phyloP scores from a whole-genome alignment of 169 alveolate genomes.

The Cryptosporidium parvum region DNA sequence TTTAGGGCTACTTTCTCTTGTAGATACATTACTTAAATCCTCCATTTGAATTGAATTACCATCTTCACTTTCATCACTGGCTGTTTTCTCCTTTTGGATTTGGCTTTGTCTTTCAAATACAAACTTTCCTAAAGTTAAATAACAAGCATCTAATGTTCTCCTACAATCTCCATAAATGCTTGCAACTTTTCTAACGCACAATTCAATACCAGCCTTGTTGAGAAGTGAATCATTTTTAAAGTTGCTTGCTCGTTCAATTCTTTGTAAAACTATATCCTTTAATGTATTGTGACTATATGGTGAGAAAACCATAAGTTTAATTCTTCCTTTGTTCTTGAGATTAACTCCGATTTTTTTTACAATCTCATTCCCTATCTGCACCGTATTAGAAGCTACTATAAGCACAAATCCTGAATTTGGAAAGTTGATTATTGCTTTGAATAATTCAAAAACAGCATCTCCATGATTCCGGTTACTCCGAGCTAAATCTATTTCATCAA shows the following conservation, averaged over 20 bases:
- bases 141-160: slow-evolving; percentile 68
- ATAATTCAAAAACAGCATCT: slow-evolving; percentile 20
- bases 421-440: slow-evolving; percentile 27
- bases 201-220: slow-evolving; percentile 57
- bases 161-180: slow-evolving; percentile 71
- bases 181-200: slow-evolving; percentile 71
- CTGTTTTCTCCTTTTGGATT: background rate
- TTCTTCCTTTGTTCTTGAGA: background rate
- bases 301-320: slow-evolving; percentile 60
- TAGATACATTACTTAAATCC: slow-evolving; percentile 20
- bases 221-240: background rate
- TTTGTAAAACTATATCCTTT: slow-evolving; percentile 37
- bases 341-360: slow-evolving; percentile 20
- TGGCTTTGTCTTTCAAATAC: slow-evolving; percentile 15
- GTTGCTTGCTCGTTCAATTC: background rate
- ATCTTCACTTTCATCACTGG: slow-evolving; percentile 8
- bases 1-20: slow-evolving; percentile 53
- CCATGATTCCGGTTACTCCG: background rate
- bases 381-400: slow-evolving; percentile 30
- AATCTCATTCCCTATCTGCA: slow-evolving; percentile 35
- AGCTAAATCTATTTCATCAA: slow-evolving; percentile 57
- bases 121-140: slow-evolving; percentile 46
- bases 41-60: background rate
- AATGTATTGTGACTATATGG: slow-evolving; percentile 57
- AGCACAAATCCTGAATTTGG: slow-evolving; percentile 42